Conservation (phyloP, 352 stramenopile genomes). For the Phytophthora aleatoria region DNA sequence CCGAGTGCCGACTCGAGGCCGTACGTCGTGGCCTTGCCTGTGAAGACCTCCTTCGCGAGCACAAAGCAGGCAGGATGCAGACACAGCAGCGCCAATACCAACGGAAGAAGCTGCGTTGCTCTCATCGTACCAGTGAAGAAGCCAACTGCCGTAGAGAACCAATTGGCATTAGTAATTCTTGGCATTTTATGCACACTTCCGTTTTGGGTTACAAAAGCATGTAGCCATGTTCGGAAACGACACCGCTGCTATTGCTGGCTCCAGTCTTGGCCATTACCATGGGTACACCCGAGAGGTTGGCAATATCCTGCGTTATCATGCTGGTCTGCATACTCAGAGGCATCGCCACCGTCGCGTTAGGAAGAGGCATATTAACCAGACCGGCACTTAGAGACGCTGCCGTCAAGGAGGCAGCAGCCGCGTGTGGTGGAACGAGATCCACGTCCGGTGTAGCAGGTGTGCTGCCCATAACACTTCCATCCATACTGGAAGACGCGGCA, state of each 20-base stretch:
- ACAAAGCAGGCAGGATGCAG: constrained; percentile 8
- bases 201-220: constrained; percentile 36
- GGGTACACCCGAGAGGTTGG: constrained; percentile 17
- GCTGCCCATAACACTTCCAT: constrained; percentile 9
- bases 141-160: neutral
- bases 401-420: neutral
- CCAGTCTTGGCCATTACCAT: constrained; percentile 26
- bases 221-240: constrained; percentile 26
- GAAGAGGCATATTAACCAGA: constrained; percentile 23
- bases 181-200: neutral
- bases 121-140: neutral
- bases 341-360: constrained; percentile 14
- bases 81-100: constrained; percentile 9
- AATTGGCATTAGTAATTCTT: constrained; percentile 7
- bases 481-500: constrained; percentile 7
- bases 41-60: constrained; percentile 44
- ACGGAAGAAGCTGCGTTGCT: constrained; percentile 2
- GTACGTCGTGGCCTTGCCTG: constrained; percentile 56
- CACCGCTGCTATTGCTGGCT: constrained; percentile 6
- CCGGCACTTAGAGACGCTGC: constrained; percentile 12
- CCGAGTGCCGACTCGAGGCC: constrained; percentile 48
- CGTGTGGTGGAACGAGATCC: constrained; percentile 22
- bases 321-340: constrained; percentile 32
- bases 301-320: constrained; percentile 30
- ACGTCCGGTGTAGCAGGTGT: constrained; percentile 18